These are phyloP conservation scores for Agaricus subrufescens DNA, from an alignment of 768 basidiomycete species.

Conservation along the genomic window DNA sequence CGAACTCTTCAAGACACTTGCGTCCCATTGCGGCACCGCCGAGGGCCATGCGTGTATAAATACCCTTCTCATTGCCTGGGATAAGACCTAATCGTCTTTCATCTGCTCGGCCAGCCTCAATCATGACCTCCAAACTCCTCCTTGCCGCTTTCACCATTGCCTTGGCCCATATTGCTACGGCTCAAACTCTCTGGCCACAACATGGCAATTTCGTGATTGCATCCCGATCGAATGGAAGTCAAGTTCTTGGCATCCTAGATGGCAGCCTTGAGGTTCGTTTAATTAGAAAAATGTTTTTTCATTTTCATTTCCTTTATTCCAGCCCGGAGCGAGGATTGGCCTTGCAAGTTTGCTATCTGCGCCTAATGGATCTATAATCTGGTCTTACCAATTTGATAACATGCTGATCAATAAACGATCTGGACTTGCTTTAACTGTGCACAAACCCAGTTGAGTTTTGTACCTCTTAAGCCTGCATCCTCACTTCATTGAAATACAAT, in stretches of 20 bases:
- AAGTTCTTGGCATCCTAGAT: not conserved
- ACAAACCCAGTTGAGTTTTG: not conserved
- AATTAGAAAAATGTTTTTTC: not conserved
- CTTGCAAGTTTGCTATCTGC: not conserved
- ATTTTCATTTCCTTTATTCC: not conserved
- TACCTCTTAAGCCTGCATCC: too few relatives aligned
- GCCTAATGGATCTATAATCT: too few relatives aligned
- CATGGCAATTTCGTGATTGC: not conserved
- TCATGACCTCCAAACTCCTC: not conserved
- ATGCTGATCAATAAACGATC: too few relatives aligned
- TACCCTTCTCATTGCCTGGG: too few relatives aligned
- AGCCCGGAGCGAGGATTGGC: not conserved
- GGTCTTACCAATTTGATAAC: too few relatives aligned
- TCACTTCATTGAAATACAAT: not conserved
- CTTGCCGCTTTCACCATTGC: not conserved
- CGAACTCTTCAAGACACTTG: too few relatives aligned
- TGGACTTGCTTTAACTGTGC: too few relatives aligned
- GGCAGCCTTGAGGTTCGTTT: not conserved
- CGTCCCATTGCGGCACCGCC: too few relatives aligned
- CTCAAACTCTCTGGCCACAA: not conserved
- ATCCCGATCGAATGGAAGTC: not conserved
- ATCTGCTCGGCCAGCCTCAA: too few relatives aligned
- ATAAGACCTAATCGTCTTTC: too few relatives aligned
- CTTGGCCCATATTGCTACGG: not conserved
- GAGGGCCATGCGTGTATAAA: too few relatives aligned